These are phyloP conservation scores for Fusarium camptoceras DNA, from an alignment of 2,329 filamentous ascomycete genomes.

Conservation along the genomic window DNA sequence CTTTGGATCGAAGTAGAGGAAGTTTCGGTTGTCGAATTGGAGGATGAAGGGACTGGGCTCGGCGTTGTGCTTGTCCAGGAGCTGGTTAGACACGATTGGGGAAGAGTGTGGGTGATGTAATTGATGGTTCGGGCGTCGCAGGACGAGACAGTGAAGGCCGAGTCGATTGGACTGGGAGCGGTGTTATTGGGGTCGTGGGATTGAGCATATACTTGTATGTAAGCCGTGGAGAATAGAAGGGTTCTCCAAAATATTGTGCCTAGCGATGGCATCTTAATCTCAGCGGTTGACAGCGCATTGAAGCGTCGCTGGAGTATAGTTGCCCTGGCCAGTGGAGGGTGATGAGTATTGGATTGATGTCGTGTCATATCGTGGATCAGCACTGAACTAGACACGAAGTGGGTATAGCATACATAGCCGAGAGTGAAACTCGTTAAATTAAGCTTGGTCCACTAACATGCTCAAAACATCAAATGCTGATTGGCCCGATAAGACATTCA, in stretches of 20 bases:
- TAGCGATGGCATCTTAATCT: slow-evolving; percentile 38
- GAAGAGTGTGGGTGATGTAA: slow-evolving; percentile 82
- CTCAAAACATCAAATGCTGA: neutral
- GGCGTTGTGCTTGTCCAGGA: slow-evolving; percentile 64
- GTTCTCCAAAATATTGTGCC: slow-evolving; percentile 23
- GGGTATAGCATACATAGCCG: slow-evolving; percentile 6
- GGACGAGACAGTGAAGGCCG: slow-evolving; percentile 20
- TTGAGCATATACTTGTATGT: slow-evolving; percentile 16
- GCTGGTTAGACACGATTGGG: slow-evolving; percentile 80
- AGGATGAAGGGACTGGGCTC: slow-evolving; percentile 42
- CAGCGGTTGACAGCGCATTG: slow-evolving; percentile 28
- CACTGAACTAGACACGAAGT: slow-evolving; percentile 22
- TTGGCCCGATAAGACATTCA: slow-evolving; percentile 5
- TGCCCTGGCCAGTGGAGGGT: neutral
- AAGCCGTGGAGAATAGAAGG: slow-evolving; percentile 22
- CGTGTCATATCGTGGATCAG: slow-evolving; percentile 27
- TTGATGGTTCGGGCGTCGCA: slow-evolving; percentile 77
- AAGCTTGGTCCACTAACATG: slow-evolving; percentile 12
- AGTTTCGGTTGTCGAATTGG: slow-evolving; percentile 11
- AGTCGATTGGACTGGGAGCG: slow-evolving; percentile 14
- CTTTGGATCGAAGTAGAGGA: slow-evolving; percentile 1
- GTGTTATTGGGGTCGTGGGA: slow-evolving; percentile 6
- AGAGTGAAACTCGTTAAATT: slow-evolving; percentile 18
- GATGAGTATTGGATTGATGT: slow-evolving; percentile 12
- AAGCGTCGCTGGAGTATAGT: slow-evolving; percentile 14